phyloP scores from a whole-genome alignment of 2,329 filamentous ascomycete species.

The Rutstroemia sp. region DNA sequence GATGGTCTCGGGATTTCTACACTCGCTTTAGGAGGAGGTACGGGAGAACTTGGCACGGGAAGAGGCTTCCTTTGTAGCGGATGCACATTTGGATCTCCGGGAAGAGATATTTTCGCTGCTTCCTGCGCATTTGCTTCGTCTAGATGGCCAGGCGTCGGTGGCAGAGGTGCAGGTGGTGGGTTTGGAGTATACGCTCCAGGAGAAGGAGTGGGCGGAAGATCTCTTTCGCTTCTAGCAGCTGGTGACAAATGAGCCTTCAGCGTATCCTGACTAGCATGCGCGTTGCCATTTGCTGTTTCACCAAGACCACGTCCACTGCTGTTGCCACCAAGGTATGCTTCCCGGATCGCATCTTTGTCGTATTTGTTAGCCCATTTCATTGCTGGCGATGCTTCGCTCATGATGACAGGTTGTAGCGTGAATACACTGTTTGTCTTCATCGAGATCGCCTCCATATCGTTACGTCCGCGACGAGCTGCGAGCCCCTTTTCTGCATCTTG shows the following conservation, averaged over 20 bases:
- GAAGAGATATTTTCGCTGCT: conserved; percentile 21
- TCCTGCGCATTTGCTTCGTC: conserved; percentile 30
- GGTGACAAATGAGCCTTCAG: conserved; percentile 14
- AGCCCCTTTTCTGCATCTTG: conserved; percentile 46
- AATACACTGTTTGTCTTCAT: conserved; percentile 84
- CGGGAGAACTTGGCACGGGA: conserved; percentile 10
- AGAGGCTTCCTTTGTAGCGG: conserved; percentile 16
- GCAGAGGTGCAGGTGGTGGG: conserved; percentile 13
- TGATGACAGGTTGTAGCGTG: conserved; percentile 76
- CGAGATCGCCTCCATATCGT: conserved; percentile 47
- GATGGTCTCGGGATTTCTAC: conserved; percentile 20
- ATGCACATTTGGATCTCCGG: conserved; percentile 12
- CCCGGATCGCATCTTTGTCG: conserved; percentile 79
- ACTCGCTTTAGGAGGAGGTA: conserved; percentile 14
- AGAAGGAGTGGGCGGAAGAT: conserved; percentile 35
- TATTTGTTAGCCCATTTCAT: conserved; percentile 97
- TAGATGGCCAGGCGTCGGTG: conserved; percentile 17
- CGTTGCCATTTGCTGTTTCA: conserved; percentile 36
- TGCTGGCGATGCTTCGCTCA: conserved; percentile 82
- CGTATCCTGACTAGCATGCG: conserved; percentile 20
- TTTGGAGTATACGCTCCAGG: conserved; percentile 30
- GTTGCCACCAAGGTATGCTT: conserved; percentile 73
- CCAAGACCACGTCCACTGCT: conserved; percentile 61
- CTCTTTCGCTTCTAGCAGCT: conserved; percentile 15
- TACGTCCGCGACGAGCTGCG: conserved; percentile 44